These are phyloP conservation scores for Suhomyces atakaporum DNA, from an alignment of 1,139 yeast genomes.

Conservation along the genomic window DNA sequence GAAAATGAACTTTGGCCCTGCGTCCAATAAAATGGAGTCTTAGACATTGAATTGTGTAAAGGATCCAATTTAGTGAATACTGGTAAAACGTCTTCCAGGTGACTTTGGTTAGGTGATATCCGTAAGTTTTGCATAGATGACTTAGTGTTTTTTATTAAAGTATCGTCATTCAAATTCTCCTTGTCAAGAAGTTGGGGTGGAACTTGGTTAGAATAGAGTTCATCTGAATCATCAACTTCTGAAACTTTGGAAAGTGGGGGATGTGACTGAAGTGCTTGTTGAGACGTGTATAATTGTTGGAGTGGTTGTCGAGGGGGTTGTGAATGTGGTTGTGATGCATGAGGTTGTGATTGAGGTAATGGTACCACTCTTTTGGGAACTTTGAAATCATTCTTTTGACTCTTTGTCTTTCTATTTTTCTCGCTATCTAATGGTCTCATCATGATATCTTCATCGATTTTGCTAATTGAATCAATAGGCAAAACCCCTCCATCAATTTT, in stretches of 20 bases:
- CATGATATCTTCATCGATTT: conserved; percentile 49
- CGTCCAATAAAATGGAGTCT: conserved; percentile 53
- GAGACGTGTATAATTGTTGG: conserved; percentile 6
- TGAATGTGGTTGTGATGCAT: conserved; percentile 20
- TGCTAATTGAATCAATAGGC: conserved; percentile 41
- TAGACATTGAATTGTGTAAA: conserved; percentile 27
- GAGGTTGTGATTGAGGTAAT: conserved; percentile 44
- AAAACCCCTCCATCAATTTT: conserved; percentile 51
- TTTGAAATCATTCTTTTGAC: conserved; percentile 38
- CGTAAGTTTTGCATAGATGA: conserved; percentile 1
- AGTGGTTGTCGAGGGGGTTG: conserved; percentile 19
- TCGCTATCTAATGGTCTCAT: conserved; percentile 44
- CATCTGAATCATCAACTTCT: conserved; percentile 2
- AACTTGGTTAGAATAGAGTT: background rate
- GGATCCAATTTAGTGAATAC: conserved; percentile 38
- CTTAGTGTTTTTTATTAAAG: background rate
- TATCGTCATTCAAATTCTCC: background rate
- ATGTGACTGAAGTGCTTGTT: conserved; percentile 7
- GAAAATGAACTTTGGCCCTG: conserved; percentile 65
- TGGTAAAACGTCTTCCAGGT: conserved; percentile 16
- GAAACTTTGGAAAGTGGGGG: conserved; percentile 8
- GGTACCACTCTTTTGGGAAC: conserved; percentile 47
- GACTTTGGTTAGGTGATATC: background rate
- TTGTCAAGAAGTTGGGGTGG: background rate
- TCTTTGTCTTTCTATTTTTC: conserved; percentile 26